These are phyloP conservation scores for Cyathus striatus DNA, from an alignment of 768 basidiomycete species.

Conservation along the genomic window DNA sequence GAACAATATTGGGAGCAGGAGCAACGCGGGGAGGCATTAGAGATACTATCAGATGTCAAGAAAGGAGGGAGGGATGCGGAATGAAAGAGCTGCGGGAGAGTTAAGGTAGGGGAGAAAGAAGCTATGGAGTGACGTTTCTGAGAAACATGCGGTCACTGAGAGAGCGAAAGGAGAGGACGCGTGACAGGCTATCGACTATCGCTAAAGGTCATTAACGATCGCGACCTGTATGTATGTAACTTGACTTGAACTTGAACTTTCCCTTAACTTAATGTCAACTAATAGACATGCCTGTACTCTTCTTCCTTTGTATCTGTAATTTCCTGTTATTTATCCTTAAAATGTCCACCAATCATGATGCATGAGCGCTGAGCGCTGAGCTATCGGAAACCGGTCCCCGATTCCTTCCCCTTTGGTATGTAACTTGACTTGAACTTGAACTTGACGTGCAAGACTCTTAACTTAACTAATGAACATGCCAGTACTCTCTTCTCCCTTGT, in stretches of 20 bases:
- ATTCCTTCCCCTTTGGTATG: not conserved
- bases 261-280: not conserved
- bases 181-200: too few relatives aligned
- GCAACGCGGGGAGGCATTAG: constrained; percentile 36
- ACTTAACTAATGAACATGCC: not conserved
- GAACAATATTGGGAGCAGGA: constrained; percentile 13
- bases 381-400: constrained; percentile 68
- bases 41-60: too few relatives aligned
- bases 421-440: not conserved
- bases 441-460: too few relatives aligned
- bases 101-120: too few relatives aligned
- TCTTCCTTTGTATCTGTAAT: not conserved
- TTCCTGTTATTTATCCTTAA: constrained; percentile 4
- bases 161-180: too few relatives aligned
- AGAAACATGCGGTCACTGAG: too few relatives aligned
- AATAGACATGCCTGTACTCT: not conserved
- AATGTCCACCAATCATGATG: not conserved
- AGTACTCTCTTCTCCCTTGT: constrained; percentile 1
- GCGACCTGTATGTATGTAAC: too few relatives aligned
- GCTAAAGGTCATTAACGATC: too few relatives aligned
- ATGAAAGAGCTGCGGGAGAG: not conserved
- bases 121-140: too few relatives aligned
- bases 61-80: constrained; percentile 6
- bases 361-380: constrained; percentile 45
- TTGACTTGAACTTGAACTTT: too few relatives aligned